Evolutionary conservation across 352 stramenopile species (phyloP).

Genomic region (Elongisporangium undulatum): DNA sequence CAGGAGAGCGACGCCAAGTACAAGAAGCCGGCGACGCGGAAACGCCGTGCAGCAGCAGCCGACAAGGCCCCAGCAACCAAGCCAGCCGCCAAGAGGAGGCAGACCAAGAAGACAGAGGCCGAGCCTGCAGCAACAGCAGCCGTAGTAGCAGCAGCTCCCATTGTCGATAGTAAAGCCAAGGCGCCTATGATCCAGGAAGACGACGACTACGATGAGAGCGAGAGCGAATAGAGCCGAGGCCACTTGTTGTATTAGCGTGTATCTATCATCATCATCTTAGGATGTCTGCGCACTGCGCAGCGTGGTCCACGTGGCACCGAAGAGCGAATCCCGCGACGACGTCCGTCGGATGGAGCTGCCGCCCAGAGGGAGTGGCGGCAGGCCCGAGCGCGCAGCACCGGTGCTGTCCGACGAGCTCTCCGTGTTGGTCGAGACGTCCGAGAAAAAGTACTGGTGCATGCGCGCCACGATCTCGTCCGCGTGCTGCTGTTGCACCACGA

Average conservation of each 20-base stretch:
- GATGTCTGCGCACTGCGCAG: slow-evolving; percentile 16
- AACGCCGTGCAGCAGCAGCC: not conserved
- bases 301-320: slow-evolving; percentile 68
- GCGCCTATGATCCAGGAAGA: slow-evolving; percentile 49
- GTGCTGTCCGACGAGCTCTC: not conserved
- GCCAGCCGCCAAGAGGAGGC: not conserved
- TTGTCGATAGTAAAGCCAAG: slow-evolving; percentile 1
- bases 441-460: slow-evolving; percentile 82
- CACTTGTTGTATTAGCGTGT: slow-evolving; percentile 19
- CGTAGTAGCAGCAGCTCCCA: not conserved
- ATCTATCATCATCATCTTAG: slow-evolving; percentile 6
- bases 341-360: slow-evolving; percentile 42
- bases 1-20: slow-evolving; percentile 62
- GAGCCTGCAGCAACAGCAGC: slow-evolving; percentile 2
- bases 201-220: slow-evolving; percentile 73
- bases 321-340: slow-evolving; percentile 60
- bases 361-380: slow-evolving; percentile 1
- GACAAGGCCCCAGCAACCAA: slow-evolving; percentile 1
- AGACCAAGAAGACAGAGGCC: slow-evolving; percentile 1
- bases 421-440: slow-evolving; percentile 8
- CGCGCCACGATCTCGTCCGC: slow-evolving; percentile 73
- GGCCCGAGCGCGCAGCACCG: not conserved
- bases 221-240: slow-evolving; percentile 36
- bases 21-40: slow-evolving; percentile 24
- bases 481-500: slow-evolving; percentile 79